Base-by-base conservation (phyloP, 805 yeast species). In the Pichia phayaonensis region DNA sequence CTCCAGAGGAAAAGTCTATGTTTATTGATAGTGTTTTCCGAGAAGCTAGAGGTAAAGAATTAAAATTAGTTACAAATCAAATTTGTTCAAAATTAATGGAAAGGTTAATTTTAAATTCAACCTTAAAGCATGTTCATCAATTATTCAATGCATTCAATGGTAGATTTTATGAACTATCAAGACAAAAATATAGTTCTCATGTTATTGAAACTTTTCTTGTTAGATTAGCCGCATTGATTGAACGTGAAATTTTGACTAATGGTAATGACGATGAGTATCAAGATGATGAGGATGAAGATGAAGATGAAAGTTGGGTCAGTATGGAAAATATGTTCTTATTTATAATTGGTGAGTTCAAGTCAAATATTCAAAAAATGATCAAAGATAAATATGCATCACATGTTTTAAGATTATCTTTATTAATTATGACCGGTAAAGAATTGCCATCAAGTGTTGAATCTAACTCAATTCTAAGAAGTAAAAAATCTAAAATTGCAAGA, bases 61-160 rank as follows among this genome's bases (percentile, higher is more conserved):
- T 94, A 58, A 92, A 94, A 66, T 73, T 92, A 40, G 96, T 86
- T 4, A 92, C 97, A 2, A 90, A 92, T 62, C 97, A 90, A 62
- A 89, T 92, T 51, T 90, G 97, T 66, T 92, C 98, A 23, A 92
- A 92, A 64, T 73, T 94, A 52, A 75, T 94, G 73, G 99, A 92
- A 67, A 75, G 99, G 62, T 70, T 92, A 54, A 77, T 92, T n/a
- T 67, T 86, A 41, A 69, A 72, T 20, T 84, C 90, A 16, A 73
- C 76, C 26, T 83, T 81, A 54, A 71, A 67, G 13, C 95, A 89
- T 64, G 66, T 89, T 52, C 81, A 82, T 58, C 71, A 72, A 31
- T 62, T 90, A 0, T 86, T 84, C 65, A 75, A 74, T 52, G 79
- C 83, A 1, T 86, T 90, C 61, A 73, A 73, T 41, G 88, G 86